phyloP scores from a whole-genome alignment of 495 filamentous ascomycete species.

The Neurospora terricola region DNA sequence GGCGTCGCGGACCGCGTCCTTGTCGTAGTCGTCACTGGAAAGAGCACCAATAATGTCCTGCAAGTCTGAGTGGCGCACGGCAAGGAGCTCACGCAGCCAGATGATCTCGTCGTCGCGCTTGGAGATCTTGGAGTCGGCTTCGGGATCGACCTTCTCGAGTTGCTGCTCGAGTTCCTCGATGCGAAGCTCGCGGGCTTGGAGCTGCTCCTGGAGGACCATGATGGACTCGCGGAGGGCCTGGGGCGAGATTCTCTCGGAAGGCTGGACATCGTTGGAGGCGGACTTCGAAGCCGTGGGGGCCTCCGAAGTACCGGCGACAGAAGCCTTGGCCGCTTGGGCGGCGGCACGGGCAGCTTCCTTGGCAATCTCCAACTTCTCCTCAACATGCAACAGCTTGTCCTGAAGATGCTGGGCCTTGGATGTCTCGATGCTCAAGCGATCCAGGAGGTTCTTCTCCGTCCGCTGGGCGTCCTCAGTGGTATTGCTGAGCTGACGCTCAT shows the following conservation, averaged over 20 bases:
- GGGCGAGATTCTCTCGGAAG: slow-evolving; percentile 80
- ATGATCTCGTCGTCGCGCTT: slow-evolving; percentile 87
- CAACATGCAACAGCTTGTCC: slow-evolving; percentile 70
- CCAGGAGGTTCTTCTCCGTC: slow-evolving; percentile 53
- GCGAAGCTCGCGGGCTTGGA: slow-evolving; percentile 80
- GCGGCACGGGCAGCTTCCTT: slow-evolving; percentile 85
- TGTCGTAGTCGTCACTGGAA: slow-evolving; percentile 61
- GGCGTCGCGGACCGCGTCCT: slow-evolving; percentile 69
- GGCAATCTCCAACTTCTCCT: slow-evolving; percentile 80
- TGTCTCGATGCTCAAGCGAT: slow-evolving; percentile 65
- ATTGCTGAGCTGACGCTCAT: slow-evolving; percentile 63
- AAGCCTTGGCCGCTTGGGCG: slow-evolving; percentile 66
- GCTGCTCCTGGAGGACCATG: slow-evolving; percentile 87
- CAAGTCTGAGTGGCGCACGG: slow-evolving; percentile 80
- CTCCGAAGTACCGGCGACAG: slow-evolving; percentile 35
- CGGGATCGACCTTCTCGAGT: slow-evolving; percentile 53
- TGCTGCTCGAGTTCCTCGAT: slow-evolving; percentile 80
- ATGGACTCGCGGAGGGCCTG: slow-evolving; percentile 94
- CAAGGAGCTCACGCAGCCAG: slow-evolving; percentile 90
- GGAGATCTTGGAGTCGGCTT: slow-evolving; percentile 69
- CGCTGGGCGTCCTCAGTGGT: slow-evolving; percentile 62
- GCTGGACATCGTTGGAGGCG: slow-evolving; percentile 36
- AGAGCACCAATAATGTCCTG: slow-evolving; percentile 82
- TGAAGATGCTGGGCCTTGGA: slow-evolving; percentile 71
- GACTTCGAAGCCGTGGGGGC: slow-evolving; percentile 9